Percentiles rank a stretch among this genome's conserved stretches.
Evolutionary conservation across 75 land plant genomes (phyloP).

Genomic region (Pinus taeda): DNA sequence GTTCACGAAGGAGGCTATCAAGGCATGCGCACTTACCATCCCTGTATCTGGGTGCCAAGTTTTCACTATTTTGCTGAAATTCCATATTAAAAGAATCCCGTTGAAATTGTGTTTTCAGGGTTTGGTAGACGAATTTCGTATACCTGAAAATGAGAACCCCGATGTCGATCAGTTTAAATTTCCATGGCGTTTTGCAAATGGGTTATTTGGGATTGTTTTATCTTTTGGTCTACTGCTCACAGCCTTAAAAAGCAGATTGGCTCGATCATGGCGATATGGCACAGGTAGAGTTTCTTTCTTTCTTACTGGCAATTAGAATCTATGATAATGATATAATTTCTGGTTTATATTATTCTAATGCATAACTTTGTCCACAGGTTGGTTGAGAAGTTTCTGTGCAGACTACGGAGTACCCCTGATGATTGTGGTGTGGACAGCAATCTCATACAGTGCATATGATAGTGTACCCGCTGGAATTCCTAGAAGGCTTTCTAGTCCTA

Average conservation of each 20-base stretch:
- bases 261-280: constrained; percentile 92
- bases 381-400: constrained; percentile 72
- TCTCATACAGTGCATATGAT: constrained; percentile 66
- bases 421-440: constrained; percentile 90
- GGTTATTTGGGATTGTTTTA: constrained; percentile 87
- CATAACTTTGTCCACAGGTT: constrained; percentile 38
- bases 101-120: constrained; percentile 41
- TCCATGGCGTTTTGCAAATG: constrained; percentile 96
- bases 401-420: constrained; percentile 95
- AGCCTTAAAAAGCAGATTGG: constrained; percentile 69
- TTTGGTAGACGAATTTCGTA: constrained; percentile 68
- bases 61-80: background rate
- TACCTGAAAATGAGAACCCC: constrained; percentile 55
- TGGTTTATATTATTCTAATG: background rate
- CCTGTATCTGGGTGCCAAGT: background rate
- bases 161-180: constrained; percentile 35
- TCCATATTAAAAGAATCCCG: background rate
- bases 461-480: constrained; percentile 68
- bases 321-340: background rate
- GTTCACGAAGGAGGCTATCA: constrained; percentile 81
- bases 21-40: constrained; percentile 26
- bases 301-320: too few relatives aligned
- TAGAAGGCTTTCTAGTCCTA: constrained; percentile 73
- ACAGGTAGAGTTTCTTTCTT: constrained; percentile 35
- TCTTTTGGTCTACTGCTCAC: constrained; percentile 87